Evolutionary conservation across 2,329 filamentous ascomycete genomes (phyloP), one percentile per base, ranked within the genome.

Genomic region (Colletotrichum liaoningense): DNA sequence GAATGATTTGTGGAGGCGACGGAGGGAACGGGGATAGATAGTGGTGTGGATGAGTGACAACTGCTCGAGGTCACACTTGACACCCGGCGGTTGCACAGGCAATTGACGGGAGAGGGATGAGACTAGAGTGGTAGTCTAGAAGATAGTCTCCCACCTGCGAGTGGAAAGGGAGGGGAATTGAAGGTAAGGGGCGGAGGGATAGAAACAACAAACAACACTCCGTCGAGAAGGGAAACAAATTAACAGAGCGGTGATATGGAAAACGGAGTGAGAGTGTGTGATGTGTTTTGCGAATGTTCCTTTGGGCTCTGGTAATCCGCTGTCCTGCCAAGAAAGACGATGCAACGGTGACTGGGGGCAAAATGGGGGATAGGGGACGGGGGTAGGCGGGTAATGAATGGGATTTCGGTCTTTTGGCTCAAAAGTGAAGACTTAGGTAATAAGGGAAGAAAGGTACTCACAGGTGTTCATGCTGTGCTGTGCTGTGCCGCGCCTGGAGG

Each of bases 401-500:
- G 22, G 46, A 63, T 56, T 4, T 35, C 46, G 16, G 19, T 42
- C 5, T 67, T 33, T 9, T 42, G 52, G 11, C 2, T 52, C 7
- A 22, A 49, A 49, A 5, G 42, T 19, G 7, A 49, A n/a, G 38
- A 42, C 38, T 49, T 49, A 49, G 42, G 42, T 22, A 49, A 49
- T 11, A 49, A 49, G 42, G 42, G 30, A 71, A 42, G 33, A 12
- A 42, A 42, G 42, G 42, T 38, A 71, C 71, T 73, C 30, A 73
- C 71, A 73, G 67, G 67, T 60, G 67, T 57, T 71, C 71, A 73
- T 73, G 71, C 71, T 56, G 56, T 19, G 26, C n/a, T 14, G 49
- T 58, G 67, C 54, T 11, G 33, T 35, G 33, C 11, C 33, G 11
- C 33, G 33, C 33, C 33, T 54, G 58, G 30, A 14, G 49, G 35